phyloP scores from a whole-genome alignment of 305 asterid genomes.

The Galium porrigens region DNA sequence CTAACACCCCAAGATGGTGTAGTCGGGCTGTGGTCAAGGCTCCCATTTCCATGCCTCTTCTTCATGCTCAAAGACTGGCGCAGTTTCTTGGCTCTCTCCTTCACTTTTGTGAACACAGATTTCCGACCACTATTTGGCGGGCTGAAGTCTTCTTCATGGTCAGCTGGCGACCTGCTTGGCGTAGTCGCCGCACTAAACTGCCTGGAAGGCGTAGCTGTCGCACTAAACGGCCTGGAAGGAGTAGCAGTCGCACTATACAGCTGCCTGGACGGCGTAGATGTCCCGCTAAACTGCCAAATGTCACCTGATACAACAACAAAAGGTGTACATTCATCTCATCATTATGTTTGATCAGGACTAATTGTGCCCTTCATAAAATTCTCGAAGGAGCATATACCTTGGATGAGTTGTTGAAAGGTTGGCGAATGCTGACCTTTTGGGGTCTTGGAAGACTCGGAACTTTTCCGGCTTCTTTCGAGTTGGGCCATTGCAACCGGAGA shows the following conservation, averaged over 20 bases:
- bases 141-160: slow-evolving; percentile 36
- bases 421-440: slow-evolving; percentile 32
- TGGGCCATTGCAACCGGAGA: slow-evolving; percentile 9
- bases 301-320: background rate
- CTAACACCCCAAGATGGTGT: slow-evolving; percentile 37
- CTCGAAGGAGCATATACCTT: slow-evolving; percentile 25
- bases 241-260: slow-evolving; percentile 17
- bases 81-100: slow-evolving; percentile 67
- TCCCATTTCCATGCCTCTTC: slow-evolving; percentile 31
- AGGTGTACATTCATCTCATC: background rate
- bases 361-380: background rate
- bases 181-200: slow-evolving; percentile 24
- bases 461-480: background rate
- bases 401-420: slow-evolving; percentile 49
- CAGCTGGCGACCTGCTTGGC: slow-evolving; percentile 19
- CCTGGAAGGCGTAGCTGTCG: slow-evolving; percentile 28
- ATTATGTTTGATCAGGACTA: background rate
- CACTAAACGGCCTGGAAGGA: slow-evolving; percentile 19
- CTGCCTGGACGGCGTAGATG: slow-evolving; percentile 29
- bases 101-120: slow-evolving; percentile 61
- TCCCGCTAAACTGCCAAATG: slow-evolving; percentile 8
- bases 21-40: slow-evolving; percentile 17
- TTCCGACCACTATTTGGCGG: slow-evolving; percentile 30
- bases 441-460: slow-evolving; percentile 19
- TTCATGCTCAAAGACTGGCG: slow-evolving; percentile 42